These are phyloP conservation scores for Pseudogymnoascus sp. DNA, from an alignment of 2,329 filamentous ascomycete species.

Conservation along the genomic window DNA sequence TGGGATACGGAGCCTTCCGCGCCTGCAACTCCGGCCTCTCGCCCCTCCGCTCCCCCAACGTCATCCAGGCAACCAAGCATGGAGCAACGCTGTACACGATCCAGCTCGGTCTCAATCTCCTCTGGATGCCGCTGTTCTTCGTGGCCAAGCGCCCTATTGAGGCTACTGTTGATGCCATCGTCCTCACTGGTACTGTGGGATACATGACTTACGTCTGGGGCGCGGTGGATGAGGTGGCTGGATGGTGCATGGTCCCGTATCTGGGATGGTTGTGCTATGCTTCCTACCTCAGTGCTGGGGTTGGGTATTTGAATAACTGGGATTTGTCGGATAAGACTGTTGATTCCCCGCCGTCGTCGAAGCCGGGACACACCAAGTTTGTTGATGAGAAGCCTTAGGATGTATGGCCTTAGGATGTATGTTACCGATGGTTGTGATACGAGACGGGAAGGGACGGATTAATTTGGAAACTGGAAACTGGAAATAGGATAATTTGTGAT, in stretches of 20 bases:
- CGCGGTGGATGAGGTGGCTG: constrained; percentile 61
- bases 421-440: constrained; percentile 16
- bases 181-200: constrained; percentile 61
- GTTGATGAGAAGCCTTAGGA: constrained; percentile 25
- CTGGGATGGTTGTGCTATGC: constrained; percentile 81
- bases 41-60: constrained; percentile 43
- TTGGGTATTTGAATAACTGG: constrained; percentile 63
- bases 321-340: constrained; percentile 36
- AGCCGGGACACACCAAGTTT: constrained; percentile 22
- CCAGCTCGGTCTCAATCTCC: constrained; percentile 75
- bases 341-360: constrained; percentile 15
- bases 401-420: constrained; percentile 13
- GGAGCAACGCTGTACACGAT: constrained; percentile 76
- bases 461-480: background rate
- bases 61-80: constrained; percentile 51
- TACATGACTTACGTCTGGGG: constrained; percentile 72
- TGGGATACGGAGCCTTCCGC: constrained; percentile 84
- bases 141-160: constrained; percentile 61
- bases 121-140: constrained; percentile 94
- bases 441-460: constrained; percentile 16
- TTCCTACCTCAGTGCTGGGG: constrained; percentile 68
- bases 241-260: constrained; percentile 72
- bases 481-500: background rate
- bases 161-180: constrained; percentile 67
- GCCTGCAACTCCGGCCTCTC: constrained; percentile 57